Evolutionary conservation across 768 basidiomycete species (phyloP), one percentile per base, ranked within the genome.

Genomic region (Mycena maculata): DNA sequence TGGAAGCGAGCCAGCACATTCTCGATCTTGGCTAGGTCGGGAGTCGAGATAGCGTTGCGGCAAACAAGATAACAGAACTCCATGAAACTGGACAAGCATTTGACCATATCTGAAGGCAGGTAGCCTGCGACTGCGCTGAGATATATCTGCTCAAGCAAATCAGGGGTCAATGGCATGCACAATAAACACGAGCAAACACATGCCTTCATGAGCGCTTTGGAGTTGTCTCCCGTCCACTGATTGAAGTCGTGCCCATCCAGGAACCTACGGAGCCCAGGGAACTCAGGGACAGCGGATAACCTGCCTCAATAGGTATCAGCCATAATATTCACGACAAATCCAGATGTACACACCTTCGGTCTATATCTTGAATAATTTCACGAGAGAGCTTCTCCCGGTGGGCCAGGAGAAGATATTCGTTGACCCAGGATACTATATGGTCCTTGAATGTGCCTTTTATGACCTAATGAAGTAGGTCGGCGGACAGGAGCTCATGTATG

Each of bases 401-500:
- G 5, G 39, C 38, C 0, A 39, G 4, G 6, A 48, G 18, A n/a
- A 78, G 65, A 38, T 77, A 78, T 4, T 71, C 58, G 4, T 63
- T 53, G 1, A 77, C 73, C 75, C 76, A 78, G 8, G 50, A 13
- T 16, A 76, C 77, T 4, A 78, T 53, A 31, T 77, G 76, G 31
- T 76, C 64, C 38, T 65, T 65, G 57, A 65, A 65, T 1, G 56
- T 53, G 2, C 63, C 63, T 28, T 65, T 65, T 7, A 41, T 41
- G 39, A 41, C 39, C 39, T 41, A 16, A 16, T 41, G 39, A 4
- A 41, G 16, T 4, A 41, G 39, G 39, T 41, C 39, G 39, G 39
- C 8, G 4, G 39, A 41, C 9, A 41, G 39, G 16, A 41, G 39
- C 39, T 41, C 39, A 20, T 41, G 39, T 7, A 41, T 41, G 39